Conservation (phyloP, 768 basidiomycete species). For the Termitomyces sp. region DNA sequence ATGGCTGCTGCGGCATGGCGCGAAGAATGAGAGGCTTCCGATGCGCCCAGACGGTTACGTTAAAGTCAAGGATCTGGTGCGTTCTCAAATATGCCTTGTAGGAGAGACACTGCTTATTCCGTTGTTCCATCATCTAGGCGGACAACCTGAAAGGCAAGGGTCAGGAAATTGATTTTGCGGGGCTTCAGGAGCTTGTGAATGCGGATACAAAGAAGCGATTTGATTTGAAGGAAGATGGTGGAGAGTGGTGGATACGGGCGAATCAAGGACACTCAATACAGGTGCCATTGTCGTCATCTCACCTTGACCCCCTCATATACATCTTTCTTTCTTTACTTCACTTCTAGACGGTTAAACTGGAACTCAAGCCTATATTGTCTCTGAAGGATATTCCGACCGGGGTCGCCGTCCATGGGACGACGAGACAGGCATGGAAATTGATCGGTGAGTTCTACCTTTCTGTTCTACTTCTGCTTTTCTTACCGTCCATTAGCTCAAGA, state of each 20-base stretch:
- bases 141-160: conserved; percentile 62
- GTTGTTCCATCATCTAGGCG: conserved; percentile 43
- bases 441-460: conserved; percentile 48
- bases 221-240: conserved; percentile 51
- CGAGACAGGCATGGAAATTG: conserved; percentile 57
- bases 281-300: conserved; percentile 33
- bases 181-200: conserved; percentile 61
- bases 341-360: conserved; percentile 63
- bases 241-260: conserved; percentile 84
- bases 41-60: conserved; percentile 88
- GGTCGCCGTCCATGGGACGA: conserved; percentile 84
- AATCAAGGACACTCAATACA: conserved; percentile 89
- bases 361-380: conserved; percentile 55
- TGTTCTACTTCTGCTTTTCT: neutral
- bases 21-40: conserved; percentile 65
- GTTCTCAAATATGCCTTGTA: conserved; percentile 17
- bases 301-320: neutral
- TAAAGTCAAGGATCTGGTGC: conserved; percentile 76
- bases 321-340: neutral
- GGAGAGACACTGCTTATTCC: too few relatives aligned
- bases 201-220: conserved; percentile 67
- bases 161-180: conserved; percentile 44
- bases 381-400: conserved; percentile 61
- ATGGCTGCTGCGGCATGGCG: conserved; percentile 90
- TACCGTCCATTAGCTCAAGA: conserved; percentile 41